These are phyloP conservation scores for Floccularia luteovirens DNA, from an alignment of 768 basidiomycete species.

Conservation along the genomic window DNA sequence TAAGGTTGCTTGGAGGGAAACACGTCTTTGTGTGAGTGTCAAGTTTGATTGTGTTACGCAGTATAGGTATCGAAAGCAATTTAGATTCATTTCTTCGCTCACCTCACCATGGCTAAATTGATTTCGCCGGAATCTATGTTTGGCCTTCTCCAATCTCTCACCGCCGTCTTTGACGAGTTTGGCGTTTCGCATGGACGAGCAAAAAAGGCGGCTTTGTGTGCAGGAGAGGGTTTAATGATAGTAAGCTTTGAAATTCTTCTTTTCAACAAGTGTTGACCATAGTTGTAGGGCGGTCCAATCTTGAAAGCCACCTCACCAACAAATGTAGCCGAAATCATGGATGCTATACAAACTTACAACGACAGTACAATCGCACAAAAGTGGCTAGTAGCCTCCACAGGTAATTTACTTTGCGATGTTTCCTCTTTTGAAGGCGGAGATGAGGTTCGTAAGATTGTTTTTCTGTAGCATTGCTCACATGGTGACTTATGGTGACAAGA, in stretches of 20 bases:
- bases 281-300: constrained; percentile 53
- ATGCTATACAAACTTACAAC: constrained; percentile 62
- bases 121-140: constrained; percentile 76
- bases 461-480: background rate
- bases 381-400: constrained; percentile 57
- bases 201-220: constrained; percentile 73
- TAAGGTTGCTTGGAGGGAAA: constrained; percentile 86
- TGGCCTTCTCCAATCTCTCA: constrained; percentile 76
- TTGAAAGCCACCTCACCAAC: constrained; percentile 54
- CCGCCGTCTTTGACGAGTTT: constrained; percentile 83
- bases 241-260: constrained; percentile 23
- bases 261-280: constrained; percentile 3
- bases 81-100: constrained; percentile 92
- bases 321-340: constrained; percentile 63
- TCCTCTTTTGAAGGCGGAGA: constrained; percentile 42
- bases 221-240: constrained; percentile 75
- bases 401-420: constrained; percentile 39
- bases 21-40: constrained; percentile 74
- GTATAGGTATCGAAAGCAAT: background rate
- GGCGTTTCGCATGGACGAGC: constrained; percentile 83
- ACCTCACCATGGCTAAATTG: constrained; percentile 69
- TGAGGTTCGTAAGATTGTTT: constrained; percentile 39
- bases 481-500: constrained; percentile 31
- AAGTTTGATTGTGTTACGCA: constrained; percentile 1
- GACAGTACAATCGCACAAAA: constrained; percentile 52